Evolutionary conservation across 176 grass and related monocot species (phyloP).

Genomic region (Cenchrus purpureus): DNA sequence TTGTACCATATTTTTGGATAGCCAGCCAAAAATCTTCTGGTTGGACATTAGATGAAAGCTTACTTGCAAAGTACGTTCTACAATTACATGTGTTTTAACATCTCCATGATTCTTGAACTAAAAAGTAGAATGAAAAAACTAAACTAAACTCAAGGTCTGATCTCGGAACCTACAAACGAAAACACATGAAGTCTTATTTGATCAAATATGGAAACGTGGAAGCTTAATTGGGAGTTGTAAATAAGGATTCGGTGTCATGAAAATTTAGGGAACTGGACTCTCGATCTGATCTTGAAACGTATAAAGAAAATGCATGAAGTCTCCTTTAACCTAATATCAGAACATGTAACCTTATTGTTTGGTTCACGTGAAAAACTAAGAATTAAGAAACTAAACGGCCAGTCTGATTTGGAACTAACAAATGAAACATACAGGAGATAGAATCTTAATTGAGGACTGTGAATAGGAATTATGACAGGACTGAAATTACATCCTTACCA

Average conservation of each 20-base stretch:
- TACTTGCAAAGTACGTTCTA: not conserved
- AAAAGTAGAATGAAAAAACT: not conserved
- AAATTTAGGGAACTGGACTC: not conserved
- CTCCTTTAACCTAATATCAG: not conserved
- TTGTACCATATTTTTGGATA: not conserved
- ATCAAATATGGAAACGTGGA: constrained; percentile 13
- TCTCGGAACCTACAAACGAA: constrained; percentile 4
- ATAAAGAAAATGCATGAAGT: not conserved
- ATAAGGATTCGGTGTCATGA: not conserved
- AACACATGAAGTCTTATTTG: not conserved
- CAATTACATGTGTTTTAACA: not conserved
- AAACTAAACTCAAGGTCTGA: not conserved
- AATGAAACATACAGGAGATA: constrained; percentile 1
- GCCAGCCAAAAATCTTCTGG: not conserved
- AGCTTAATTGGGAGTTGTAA: not conserved
- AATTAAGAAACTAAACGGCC: not conserved
- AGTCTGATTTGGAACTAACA: constrained; percentile 24
- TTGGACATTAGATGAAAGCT: constrained; percentile 1
- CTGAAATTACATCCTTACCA: constrained; percentile 15
- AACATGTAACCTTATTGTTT: constrained; percentile 11
- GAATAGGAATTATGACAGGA: constrained; percentile 1
- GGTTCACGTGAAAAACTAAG: not conserved
- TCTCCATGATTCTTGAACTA: not conserved
- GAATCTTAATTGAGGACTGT: not conserved
- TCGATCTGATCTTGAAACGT: constrained; percentile 26